Conservation (phyloP, 768 basidiomycete species). For the Tephrocybe sp. region DNA sequence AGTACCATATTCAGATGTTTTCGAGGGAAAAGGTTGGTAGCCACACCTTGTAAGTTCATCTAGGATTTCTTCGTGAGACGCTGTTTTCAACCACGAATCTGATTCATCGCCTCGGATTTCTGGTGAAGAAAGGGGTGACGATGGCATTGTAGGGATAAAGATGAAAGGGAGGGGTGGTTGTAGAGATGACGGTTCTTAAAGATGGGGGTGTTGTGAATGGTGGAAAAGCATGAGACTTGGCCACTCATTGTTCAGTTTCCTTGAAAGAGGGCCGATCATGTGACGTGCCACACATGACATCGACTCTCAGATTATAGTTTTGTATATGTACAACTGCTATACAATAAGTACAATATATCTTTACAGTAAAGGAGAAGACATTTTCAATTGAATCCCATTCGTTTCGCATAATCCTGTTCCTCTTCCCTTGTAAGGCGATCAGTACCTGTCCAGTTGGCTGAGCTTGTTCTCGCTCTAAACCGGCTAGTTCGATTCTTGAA, state of each 20-base stretch:
- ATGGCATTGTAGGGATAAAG: slow-evolving; percentile 49
- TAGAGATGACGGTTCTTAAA: slow-evolving; percentile 24
- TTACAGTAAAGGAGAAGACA: neutral
- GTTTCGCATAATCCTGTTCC: slow-evolving; percentile 79
- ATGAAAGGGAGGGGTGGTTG: slow-evolving; percentile 9
- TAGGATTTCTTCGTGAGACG: slow-evolving; percentile 80
- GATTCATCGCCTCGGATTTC: slow-evolving; percentile 50
- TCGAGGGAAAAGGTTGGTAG: neutral
- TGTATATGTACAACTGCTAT: neutral
- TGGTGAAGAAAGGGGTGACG: slow-evolving; percentile 77
- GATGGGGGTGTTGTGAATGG: slow-evolving; percentile 22
- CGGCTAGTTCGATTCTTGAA: slow-evolving; percentile 76
- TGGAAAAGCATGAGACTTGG: neutral
- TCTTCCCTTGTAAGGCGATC: slow-evolving; percentile 84
- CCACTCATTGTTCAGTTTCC: too few relatives aligned
- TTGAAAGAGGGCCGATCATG: neutral
- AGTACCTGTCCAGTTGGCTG: slow-evolving; percentile 95
- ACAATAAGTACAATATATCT: neutral
- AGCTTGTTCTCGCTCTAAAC: slow-evolving; percentile 88
- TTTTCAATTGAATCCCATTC: slow-evolving; percentile 80
- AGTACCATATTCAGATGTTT: slow-evolving; percentile 8
- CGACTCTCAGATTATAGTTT: neutral
- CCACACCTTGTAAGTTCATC: slow-evolving; percentile 85
- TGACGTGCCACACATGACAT: neutral
- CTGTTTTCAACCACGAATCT: slow-evolving; percentile 53